phyloP scores from a whole-genome alignment of 352 stramenopile species.

The Globisporangium solare region DNA sequence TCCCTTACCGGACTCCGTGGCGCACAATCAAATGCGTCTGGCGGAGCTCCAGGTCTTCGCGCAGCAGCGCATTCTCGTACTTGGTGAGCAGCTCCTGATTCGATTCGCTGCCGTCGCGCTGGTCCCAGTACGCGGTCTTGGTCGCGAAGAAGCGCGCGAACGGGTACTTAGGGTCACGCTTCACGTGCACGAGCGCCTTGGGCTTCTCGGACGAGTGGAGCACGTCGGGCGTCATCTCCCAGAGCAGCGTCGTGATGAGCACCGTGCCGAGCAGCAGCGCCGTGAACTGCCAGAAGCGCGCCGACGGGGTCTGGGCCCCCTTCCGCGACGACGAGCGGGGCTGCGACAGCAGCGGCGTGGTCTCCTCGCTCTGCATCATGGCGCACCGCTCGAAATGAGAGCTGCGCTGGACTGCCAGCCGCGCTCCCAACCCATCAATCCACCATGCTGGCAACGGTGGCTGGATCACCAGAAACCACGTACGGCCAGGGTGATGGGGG shows the following conservation, averaged over 20 bases:
- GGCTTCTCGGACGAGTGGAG: slow-evolving; percentile 7
- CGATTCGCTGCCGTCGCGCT: slow-evolving; percentile 20
- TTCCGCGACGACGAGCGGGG: slow-evolving; percentile 1
- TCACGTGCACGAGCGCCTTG: slow-evolving; percentile 9
- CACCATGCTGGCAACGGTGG: neutral
- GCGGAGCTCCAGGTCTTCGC: slow-evolving; percentile 40
- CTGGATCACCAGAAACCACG: slow-evolving; percentile 1
- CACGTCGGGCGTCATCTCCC: slow-evolving; percentile 12
- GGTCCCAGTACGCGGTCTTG: slow-evolving; percentile 57
- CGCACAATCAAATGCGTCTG: slow-evolving; percentile 57
- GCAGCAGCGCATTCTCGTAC: slow-evolving; percentile 20
- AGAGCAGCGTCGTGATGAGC: slow-evolving; percentile 15
- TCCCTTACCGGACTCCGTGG: slow-evolving; percentile 50
- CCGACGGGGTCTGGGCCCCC: slow-evolving; percentile 1
- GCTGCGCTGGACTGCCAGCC: neutral
- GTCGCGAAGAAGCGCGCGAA: slow-evolving; percentile 40
- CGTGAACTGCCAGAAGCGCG: slow-evolving; percentile 14
- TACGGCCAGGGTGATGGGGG: too few species aligned
- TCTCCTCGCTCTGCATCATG: slow-evolving; percentile 1
- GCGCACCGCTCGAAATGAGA: neutral
- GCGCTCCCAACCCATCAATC: neutral
- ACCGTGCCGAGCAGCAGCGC: slow-evolving; percentile 10
- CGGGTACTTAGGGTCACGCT: slow-evolving; percentile 12
- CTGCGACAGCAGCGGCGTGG: slow-evolving; percentile 7
- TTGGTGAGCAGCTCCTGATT: slow-evolving; percentile 22